These are phyloP conservation scores for Eleusine coracana DNA, from an alignment of 176 grass and related monocot genomes.

Conservation along the genomic window DNA sequence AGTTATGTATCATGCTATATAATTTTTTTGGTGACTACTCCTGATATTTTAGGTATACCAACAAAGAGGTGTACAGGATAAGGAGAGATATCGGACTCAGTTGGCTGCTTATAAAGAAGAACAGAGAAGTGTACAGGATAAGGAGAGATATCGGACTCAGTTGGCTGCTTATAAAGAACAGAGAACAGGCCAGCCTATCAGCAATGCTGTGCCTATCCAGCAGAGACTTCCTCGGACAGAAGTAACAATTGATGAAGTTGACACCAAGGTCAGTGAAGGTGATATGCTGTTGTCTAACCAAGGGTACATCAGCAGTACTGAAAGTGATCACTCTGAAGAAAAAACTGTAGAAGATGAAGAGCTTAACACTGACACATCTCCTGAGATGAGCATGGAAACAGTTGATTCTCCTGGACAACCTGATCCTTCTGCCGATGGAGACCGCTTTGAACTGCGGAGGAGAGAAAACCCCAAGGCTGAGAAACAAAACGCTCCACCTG, in stretches of 20 bases:
- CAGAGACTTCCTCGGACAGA: constrained; percentile 62
- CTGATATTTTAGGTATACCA: constrained; percentile 75
- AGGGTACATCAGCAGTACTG: constrained; percentile 49
- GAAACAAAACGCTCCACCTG: constrained; percentile 35
- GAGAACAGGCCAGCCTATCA: constrained; percentile 57
- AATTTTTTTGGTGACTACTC: constrained; percentile 10
- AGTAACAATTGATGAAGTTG: constrained; percentile 58
- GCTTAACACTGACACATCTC: constrained; percentile 54
- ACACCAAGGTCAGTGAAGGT: constrained; percentile 56
- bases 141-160: constrained; percentile 78
- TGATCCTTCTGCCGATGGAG: constrained; percentile 36
- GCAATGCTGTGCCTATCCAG: constrained; percentile 58
- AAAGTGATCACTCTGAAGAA: constrained; percentile 40
- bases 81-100: constrained; percentile 78
- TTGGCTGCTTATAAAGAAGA: constrained; percentile 73
- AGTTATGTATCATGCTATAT: constrained; percentile 12
- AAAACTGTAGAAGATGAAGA: constrained; percentile 52
- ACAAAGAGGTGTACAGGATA: constrained; percentile 76
- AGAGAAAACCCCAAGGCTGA: constrained; percentile 57
- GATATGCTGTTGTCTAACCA: constrained; percentile 55
- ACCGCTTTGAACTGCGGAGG: constrained; percentile 58
- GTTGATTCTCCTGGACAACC: constrained; percentile 38
- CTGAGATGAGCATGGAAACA: constrained; percentile 42
- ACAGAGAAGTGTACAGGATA: constrained; percentile 71
- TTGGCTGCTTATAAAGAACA: constrained; percentile 65